Base-by-base conservation (phyloP, 2,329 filamentous ascomycete species). In the Lecanoromycetidae sp. region DNA sequence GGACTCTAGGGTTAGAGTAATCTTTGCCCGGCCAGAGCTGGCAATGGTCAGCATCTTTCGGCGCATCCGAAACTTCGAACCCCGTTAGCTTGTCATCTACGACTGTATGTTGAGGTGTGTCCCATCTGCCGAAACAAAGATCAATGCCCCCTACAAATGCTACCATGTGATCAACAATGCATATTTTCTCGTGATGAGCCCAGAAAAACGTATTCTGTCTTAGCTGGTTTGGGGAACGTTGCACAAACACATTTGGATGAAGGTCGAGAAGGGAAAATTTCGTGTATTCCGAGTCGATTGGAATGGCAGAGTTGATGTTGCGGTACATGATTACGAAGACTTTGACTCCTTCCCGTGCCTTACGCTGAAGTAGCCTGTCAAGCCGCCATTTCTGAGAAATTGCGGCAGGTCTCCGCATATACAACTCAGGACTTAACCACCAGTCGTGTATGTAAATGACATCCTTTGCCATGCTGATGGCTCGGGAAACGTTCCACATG, bases 201-300 rank as follows among this genome's bases (percentile, higher is more conserved):
- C 93, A 98, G 71, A 98, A 98, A 69, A 98, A 98, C 37, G 94
- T 94, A 58, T 96, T 96, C 67, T 98, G 94, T 60, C 94, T 85
- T 66, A 96, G 88, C 65, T 98, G 91, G 57, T 98, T 95, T 0
- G 91, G 91, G 3, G 91, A 96, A 58, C 91, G 75, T 61, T 96
- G 87, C 12, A 98, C 87, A 57, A 94, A 94, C 53, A 98, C 81
- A 62, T 98, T 98, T 17, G 87, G 87, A 57, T 96, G 90, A 6
- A 98, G 74, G 60, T 96, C 94, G 39, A 98, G 77, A 49, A 98
- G 74, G 1, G 88, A 94, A 65, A 88, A 94, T 59, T 98, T 98
- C 47, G 91, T 95, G 64, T 96, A 94, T 63, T 95, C 88, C 1
- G 90, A 96, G 63, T 98, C 91, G 59, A 98, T 98, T 3, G 91